Percentiles rank a stretch among this genome's conserved stretches.
Evolutionary conservation across 2,329 filamentous ascomycete species (phyloP).

Genomic region (Tolypocladium endophyticum): DNA sequence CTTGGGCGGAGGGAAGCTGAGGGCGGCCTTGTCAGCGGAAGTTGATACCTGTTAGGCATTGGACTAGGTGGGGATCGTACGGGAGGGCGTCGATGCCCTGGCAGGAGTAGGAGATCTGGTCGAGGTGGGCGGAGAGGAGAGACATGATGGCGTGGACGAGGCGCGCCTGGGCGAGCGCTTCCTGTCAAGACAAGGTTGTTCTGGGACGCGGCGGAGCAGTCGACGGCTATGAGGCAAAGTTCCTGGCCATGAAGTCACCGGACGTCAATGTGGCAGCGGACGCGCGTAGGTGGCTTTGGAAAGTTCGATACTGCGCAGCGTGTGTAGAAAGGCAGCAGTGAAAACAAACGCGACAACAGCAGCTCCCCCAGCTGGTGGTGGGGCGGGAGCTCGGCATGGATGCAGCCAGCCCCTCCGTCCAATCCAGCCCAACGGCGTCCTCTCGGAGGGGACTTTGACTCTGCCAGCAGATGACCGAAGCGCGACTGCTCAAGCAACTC

Average conservation of each 20-base stretch:
- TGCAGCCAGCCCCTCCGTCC: background rate
- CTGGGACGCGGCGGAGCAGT: background rate
- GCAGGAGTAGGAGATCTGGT: constrained; percentile 68
- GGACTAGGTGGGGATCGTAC: constrained; percentile 27
- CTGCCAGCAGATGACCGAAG: no score
- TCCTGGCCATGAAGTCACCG: background rate
- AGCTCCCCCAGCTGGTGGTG: background rate
- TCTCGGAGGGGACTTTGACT: no score
- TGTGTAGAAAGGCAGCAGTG: background rate
- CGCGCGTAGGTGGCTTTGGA: background rate
- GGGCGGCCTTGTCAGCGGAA: background rate
- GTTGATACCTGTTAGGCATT: background rate
- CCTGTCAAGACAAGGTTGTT: background rate
- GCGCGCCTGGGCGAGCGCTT: background rate
- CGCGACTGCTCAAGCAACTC: no score
- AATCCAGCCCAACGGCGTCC: no score
- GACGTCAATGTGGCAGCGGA: background rate
- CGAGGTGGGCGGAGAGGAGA: constrained; percentile 58
- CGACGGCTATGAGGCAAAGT: background rate
- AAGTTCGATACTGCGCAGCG: background rate
- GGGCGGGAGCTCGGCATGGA: background rate
- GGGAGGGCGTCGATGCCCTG: constrained; percentile 65
- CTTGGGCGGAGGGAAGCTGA: constrained; percentile 78
- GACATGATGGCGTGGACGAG: constrained; percentile 42
- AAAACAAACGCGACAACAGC: background rate